Base-by-base conservation (phyloP, 2,329 filamentous ascomycete species). In the Pochonia chlamydosporia region DNA sequence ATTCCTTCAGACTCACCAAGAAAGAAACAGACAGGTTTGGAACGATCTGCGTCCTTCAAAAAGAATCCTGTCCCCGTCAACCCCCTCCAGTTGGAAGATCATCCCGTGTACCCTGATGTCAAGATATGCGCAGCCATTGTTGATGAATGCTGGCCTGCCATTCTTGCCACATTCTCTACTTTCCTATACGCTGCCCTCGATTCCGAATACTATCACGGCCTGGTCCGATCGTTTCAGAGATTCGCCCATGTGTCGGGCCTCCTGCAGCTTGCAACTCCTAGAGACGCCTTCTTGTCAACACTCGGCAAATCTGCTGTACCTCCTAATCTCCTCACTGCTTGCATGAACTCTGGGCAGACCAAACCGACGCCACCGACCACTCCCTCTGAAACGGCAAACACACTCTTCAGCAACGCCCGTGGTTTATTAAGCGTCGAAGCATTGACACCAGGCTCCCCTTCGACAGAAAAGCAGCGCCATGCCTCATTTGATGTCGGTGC, bases 181-280 rank as follows among this genome's bases (percentile, higher is more conserved):
- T 99, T 97, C 61, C 71, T 99, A 16, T 95, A 95, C 61, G 89
- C 93, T 25, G 84, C 92, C 0, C 72, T 99, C 4, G 93, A 99
- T 62, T 86, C 89, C 1, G 90, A 96, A 45, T 96, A 93, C 57
- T 99, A 97, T 58, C 91, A 96, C 55, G 82, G 85, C 9, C 73
- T 99, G 2, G 92, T 99, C 21, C 81, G 93, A 54, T 88, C 92
- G 0, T 95, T 97, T 56, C 93, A 99, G 59, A 90, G 95, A 54
- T 88, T 99, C 59, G 87, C 93, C 1, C 95, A 99, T 62, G 92
- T 97, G 3, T 89, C 93, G 33, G 95, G 93, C 5, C 73, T 99
- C 40, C 69, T 99, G 8, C 83, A 91, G 52, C 78, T 97, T 9
- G 73, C 78, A 11, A 96, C 92, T 0, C 91, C 93, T 1, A 78